Percentiles rank a stretch among this genome's conserved stretches.
phyloP scores from a whole-genome alignment of 495 filamentous ascomycete species.

The Aspergillus avenaceus region DNA sequence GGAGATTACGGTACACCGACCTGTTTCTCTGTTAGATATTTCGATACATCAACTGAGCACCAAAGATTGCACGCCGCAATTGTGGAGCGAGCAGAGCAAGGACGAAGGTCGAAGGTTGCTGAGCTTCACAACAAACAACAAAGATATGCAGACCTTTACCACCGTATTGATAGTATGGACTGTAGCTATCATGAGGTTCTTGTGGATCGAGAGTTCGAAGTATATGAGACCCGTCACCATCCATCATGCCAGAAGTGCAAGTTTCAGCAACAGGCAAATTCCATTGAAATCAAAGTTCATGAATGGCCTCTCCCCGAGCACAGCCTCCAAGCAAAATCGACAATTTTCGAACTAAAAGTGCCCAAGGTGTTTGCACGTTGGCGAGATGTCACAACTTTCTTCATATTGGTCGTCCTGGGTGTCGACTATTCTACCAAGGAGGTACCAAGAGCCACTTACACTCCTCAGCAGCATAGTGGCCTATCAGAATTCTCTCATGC shows the following conservation, averaged over 20 bases:
- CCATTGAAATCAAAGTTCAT: neutral
- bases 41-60: slow-evolving; percentile 40
- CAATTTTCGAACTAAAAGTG: neutral
- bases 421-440: slow-evolving; percentile 3
- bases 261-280: neutral
- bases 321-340: neutral
- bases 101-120: slow-evolving; percentile 30
- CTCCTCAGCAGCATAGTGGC: slow-evolving; percentile 8
- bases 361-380: slow-evolving; percentile 45
- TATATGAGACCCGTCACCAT: neutral
- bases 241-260: neutral
- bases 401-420: slow-evolving; percentile 33
- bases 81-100: slow-evolving; percentile 22
- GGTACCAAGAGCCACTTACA: slow-evolving; percentile 13
- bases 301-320: neutral
- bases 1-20: slow-evolving; percentile 9
- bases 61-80: slow-evolving; percentile 39
- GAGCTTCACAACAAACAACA: slow-evolving; percentile 36
- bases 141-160: slow-evolving; percentile 31
- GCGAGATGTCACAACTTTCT: slow-evolving; percentile 46
- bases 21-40: slow-evolving; percentile 54
- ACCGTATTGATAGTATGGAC: slow-evolving; percentile 4
- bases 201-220: neutral
- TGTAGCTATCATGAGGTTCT: slow-evolving; percentile 25
- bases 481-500: slow-evolving; percentile 6